Base-by-base conservation (phyloP, 371 early-diverging fungal genomes). In the Mortierella sp. region DNA sequence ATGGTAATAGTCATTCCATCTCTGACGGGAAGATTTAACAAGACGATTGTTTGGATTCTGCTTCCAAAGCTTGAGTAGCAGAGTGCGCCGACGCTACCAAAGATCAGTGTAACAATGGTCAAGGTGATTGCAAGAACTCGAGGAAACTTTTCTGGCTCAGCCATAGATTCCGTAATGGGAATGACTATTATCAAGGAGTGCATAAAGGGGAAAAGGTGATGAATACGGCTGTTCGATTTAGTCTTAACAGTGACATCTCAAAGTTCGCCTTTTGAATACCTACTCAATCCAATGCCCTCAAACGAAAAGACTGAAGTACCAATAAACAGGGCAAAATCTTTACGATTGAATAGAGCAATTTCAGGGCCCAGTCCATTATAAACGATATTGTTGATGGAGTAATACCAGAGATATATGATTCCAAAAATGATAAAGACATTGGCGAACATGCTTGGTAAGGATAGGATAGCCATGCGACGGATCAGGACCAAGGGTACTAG, bases 271-370 rank as follows among this genome's bases (percentile, higher is more conserved):
- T 13, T 22, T 51, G 92, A 72, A n/a, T 13, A 70, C 84, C 68
- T 84, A 85, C 86, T 86, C 28, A 94, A 68, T 43, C 93, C 92
- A 69, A 93, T 90, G 35, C 95, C 94, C 77, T 95, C 95, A 74
- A 93, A 95, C 0, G 93, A 89, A 81, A 91, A 95, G 54, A 91
- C 87, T 31, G 93, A 90, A 8, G 94, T 94, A 26, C 94, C 93
- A 66, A 93, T 88, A 81, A 92, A 91, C 23, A 94, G 83, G 6
- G 90, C 86, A 76, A 93, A 91, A 37, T 85, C 82, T 31, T 85
- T 74, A 19, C 73, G 59, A 78, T 93, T 93, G 71, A 92, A 84
- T 64, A 84, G 76, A 1, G 77, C 75, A 54, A 89, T 83, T 53
- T 83, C 72, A 29, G 88, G 86, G 1, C 86, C 88, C 6, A 74